These are phyloP conservation scores for Colletotrichum somersetense DNA, from an alignment of 2,329 filamentous ascomycete genomes.

Conservation along the genomic window DNA sequence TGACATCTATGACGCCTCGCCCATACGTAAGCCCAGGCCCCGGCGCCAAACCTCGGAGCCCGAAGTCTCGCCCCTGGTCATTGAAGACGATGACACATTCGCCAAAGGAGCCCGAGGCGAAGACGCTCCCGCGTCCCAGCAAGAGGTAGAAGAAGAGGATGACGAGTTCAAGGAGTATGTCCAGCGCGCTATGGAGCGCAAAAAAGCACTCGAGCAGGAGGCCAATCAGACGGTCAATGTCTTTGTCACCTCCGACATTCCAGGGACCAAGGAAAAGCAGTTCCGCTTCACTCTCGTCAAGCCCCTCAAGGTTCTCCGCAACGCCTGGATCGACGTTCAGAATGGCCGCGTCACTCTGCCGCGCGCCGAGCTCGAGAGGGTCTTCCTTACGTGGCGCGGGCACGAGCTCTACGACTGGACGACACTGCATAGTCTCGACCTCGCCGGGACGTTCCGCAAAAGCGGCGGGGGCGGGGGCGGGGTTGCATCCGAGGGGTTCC, in stretches of 20 bases:
- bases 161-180: constrained; percentile 63
- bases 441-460: constrained; percentile 60
- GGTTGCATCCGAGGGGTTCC: constrained; percentile 57
- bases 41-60: constrained; percentile 18
- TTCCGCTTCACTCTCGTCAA: constrained; percentile 77
- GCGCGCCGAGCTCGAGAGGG: constrained; percentile 59
- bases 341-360: constrained; percentile 52
- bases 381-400: constrained; percentile 85
- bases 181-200: constrained; percentile 55
- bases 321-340: constrained; percentile 78
- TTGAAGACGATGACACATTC: constrained; percentile 46
- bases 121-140: constrained; percentile 24
- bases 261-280: constrained; percentile 66
- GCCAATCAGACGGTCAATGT: constrained; percentile 48
- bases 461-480: constrained; percentile 51
- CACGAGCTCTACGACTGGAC: constrained; percentile 81
- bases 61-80: constrained; percentile 40
- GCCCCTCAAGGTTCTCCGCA: constrained; percentile 73
- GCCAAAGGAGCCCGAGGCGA: constrained; percentile 31
- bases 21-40: constrained; percentile 28
- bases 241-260: constrained; percentile 72
- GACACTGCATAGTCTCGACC: constrained; percentile 76
- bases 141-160: constrained; percentile 49
- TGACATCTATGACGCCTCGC: constrained; percentile 40
- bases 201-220: constrained; percentile 25